phyloP scores from a whole-genome alignment of 148 eudicot genomes.

The Chenopodium quinoa region DNA sequence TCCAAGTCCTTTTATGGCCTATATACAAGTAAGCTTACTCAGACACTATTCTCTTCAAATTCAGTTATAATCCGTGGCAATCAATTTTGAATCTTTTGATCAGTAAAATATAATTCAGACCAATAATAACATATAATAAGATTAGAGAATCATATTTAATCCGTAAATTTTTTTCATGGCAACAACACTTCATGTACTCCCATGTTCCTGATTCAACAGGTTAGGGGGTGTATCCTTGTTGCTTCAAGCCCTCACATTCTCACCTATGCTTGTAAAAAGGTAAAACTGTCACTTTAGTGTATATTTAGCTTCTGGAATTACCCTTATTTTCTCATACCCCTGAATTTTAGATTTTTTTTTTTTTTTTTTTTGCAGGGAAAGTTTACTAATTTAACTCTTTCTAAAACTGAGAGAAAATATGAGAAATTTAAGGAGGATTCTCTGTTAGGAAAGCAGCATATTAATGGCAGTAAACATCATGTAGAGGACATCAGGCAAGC shows the following conservation, averaged over 20 bases:
- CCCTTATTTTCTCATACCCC: neutral
- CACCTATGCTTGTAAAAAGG: conserved; percentile 68
- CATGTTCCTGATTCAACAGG: conserved; percentile 39
- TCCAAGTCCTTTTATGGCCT: conserved; percentile 97
- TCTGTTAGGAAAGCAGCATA: conserved; percentile 54
- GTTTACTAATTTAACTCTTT: conserved; percentile 62
- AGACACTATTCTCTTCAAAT: neutral
- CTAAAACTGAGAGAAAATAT: conserved; percentile 55
- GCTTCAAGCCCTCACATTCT: conserved; percentile 94
- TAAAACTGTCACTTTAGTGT: conserved; percentile 3
- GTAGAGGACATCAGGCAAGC: conserved; percentile 73
- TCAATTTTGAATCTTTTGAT: too few species aligned
- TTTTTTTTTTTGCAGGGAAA: conserved; percentile 36
- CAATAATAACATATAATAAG: neutral
- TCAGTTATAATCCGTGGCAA: neutral
- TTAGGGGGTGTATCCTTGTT: conserved; percentile 83
- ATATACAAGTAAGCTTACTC: conserved; percentile 57
- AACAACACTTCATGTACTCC: neutral
- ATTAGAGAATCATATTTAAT: too few species aligned
- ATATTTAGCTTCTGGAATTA: neutral
- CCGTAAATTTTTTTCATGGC: neutral
- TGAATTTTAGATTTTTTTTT: too few species aligned
- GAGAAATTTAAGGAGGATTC: conserved; percentile 61
- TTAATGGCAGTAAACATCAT: conserved; percentile 61
- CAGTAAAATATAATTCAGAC: neutral